phyloP scores from a whole-genome alignment of 441 rosid species.

The Adansonia madagascariensis region DNA sequence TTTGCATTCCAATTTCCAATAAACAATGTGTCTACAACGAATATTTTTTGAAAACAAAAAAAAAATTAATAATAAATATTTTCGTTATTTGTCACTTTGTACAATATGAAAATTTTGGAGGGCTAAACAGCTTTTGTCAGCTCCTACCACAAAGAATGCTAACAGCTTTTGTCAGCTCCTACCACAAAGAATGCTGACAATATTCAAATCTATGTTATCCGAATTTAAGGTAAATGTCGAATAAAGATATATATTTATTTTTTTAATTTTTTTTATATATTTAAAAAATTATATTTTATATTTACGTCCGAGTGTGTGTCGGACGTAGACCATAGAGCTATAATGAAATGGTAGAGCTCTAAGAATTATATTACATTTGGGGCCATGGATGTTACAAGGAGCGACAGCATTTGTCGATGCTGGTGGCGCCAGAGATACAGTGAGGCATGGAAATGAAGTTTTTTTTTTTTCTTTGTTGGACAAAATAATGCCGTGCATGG shows the following conservation, averaged over 20 bases:
- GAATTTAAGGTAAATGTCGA: background rate
- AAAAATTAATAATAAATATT: background rate
- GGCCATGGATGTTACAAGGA: constrained; percentile 36
- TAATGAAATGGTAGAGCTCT: constrained; percentile 40
- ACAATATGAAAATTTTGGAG: constrained; percentile 28
- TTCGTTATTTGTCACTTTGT: constrained; percentile 14
- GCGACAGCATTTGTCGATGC: constrained; percentile 20
- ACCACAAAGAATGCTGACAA: constrained; percentile 6
- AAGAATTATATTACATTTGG: constrained; percentile 38
- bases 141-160: constrained; percentile 18
- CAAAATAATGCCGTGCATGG: constrained; percentile 7
- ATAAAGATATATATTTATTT: background rate
- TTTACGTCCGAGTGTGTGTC: background rate
- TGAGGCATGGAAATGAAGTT: constrained; percentile 26
- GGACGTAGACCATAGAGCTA: constrained; percentile 30
- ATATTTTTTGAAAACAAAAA: background rate
- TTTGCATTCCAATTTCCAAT: background rate
- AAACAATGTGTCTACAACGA: background rate
- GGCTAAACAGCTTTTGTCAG: constrained; percentile 20
- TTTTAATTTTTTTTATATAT: background rate
- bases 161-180: constrained; percentile 26
- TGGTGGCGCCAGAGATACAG: too few relatives aligned
- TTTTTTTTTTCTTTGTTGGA: constrained; percentile 13
- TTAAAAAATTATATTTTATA: background rate
- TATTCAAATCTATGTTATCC: background rate